Percentiles rank a stretch among this genome's conserved stretches.
Evolutionary conservation across 108 stramenopile species (phyloP).

Genomic region (Cyclotella atomus): DNA sequence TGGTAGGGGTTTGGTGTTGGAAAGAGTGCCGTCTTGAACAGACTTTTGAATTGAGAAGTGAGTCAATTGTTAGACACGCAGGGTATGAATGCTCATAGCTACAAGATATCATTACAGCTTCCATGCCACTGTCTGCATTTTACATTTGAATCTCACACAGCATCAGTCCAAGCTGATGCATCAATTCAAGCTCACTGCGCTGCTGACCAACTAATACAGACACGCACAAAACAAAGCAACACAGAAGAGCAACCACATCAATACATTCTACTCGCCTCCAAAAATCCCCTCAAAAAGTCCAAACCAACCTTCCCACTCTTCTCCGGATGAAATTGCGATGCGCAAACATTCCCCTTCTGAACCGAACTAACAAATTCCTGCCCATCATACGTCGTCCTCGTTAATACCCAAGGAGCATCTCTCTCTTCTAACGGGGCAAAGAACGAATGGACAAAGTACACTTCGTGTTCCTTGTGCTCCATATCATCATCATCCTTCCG

Average conservation of each 20-base stretch:
- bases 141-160: no score
- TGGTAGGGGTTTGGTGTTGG: slow-evolving; percentile 54
- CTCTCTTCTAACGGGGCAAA: slow-evolving; percentile 81
- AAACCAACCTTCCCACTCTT: slow-evolving; percentile 94
- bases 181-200: neutral
- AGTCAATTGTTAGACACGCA: neutral
- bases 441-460: slow-evolving; percentile 98
- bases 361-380: slow-evolving; percentile 87
- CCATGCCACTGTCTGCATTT: no score
- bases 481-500: slow-evolving; percentile 27
- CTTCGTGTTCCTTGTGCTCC: slow-evolving; percentile 30
- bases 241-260: no score
- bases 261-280: slow-evolving; percentile 60
- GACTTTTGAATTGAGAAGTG: slow-evolving; percentile 38
- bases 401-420: slow-evolving; percentile 89
- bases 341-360: slow-evolving; percentile 90
- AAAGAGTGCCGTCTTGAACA: slow-evolving; percentile 77
- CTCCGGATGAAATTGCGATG: slow-evolving; percentile 98
- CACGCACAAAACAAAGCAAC: neutral
- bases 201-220: neutral
- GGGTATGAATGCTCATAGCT: no score
- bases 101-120: no score
- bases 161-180: no score
- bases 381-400: slow-evolving; percentile 88
- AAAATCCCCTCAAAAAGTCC: slow-evolving; percentile 83